Percentiles rank a stretch among this genome's conserved stretches.
These are phyloP conservation scores for Rhododendron kiyosumense DNA, from an alignment of 148 eudicot genomes.

Conservation along the genomic window DNA sequence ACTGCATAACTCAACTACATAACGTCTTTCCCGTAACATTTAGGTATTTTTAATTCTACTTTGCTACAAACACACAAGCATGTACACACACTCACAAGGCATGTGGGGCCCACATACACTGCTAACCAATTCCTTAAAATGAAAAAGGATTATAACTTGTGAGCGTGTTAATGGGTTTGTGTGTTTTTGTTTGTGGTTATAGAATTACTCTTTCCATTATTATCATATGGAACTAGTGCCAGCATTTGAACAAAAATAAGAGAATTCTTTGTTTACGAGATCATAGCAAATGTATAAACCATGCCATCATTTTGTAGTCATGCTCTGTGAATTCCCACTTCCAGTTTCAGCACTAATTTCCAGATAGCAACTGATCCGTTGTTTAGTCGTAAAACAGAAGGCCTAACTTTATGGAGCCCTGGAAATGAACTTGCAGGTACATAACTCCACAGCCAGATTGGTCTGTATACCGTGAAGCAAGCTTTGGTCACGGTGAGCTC, in stretches of 20 bases:
- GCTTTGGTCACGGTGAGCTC: constrained; percentile 94
- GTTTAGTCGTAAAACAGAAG: neutral
- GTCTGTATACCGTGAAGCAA: constrained; percentile 87
- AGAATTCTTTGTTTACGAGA: neutral
- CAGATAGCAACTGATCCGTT: neutral
- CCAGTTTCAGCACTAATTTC: neutral
- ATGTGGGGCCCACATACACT: too few relatives aligned
- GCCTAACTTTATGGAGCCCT: neutral
- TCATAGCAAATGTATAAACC: neutral
- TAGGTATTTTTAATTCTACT: neutral
- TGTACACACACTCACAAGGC: too few relatives aligned
- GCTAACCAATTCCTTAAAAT: neutral
- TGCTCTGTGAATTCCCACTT: neutral
- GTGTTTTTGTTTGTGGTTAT: neutral
- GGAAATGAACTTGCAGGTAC: constrained; percentile 45
- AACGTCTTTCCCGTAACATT: neutral
- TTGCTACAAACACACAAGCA: neutral
- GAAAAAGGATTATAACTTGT: neutral
- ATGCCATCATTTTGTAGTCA: neutral
- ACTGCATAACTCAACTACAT: neutral
- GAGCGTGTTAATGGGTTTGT: neutral
- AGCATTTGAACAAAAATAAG: neutral
- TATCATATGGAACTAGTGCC: neutral
- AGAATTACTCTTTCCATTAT: neutral
- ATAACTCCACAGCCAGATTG: constrained; percentile 68